phyloP scores from a whole-genome alignment of 2,329 filamentous ascomycete species.

The Fusarium begoniae region DNA sequence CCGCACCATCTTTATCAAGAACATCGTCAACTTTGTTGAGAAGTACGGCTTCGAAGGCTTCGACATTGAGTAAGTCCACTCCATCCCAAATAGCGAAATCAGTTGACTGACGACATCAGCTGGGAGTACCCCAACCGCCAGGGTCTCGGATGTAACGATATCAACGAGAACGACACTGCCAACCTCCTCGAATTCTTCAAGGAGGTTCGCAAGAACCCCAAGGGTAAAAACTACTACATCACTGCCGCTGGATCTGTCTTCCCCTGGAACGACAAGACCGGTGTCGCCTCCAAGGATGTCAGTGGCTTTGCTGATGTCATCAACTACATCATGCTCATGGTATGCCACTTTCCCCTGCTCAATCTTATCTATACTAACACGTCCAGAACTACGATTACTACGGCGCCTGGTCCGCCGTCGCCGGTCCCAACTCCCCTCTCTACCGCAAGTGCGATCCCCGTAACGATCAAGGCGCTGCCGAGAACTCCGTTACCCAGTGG shows the following conservation, averaged over 20 bases:
- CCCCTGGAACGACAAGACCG: conserved; percentile 32
- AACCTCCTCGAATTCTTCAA: conserved; percentile 34
- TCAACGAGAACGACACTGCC: conserved; percentile 30
- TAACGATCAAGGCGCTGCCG: conserved; percentile 27
- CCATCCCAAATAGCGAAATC: too few relatives aligned
- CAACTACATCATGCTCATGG: conserved; percentile 39
- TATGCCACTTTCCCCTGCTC: not conserved
- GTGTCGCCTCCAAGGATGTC: conserved; percentile 17
- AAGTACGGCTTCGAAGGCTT: conserved; percentile 27
- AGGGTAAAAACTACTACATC: conserved; percentile 17
- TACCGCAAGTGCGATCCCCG: conserved; percentile 18
- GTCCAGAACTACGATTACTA: conserved; percentile 32
- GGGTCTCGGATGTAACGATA: conserved; percentile 35
- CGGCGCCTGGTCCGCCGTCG: conserved; percentile 26
- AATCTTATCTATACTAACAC: not conserved
- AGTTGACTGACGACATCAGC: not conserved
- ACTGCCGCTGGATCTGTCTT: conserved; percentile 32
- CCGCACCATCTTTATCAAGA: conserved; percentile 29
- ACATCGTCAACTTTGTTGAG: conserved; percentile 17
- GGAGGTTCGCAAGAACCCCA: conserved; percentile 25
- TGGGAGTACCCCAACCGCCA: conserved; percentile 38
- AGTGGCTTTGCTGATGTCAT: conserved; percentile 28
- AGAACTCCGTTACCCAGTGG: conserved; percentile 23
- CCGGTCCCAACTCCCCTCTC: conserved; percentile 28
- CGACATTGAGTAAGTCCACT: conserved; percentile 28